A percentile compares a stretch with the other conserved stretches of the same genome.
phyloP scores from a whole-genome alignment of 257 asterid genomes.

The Paulownia fortunei region DNA sequence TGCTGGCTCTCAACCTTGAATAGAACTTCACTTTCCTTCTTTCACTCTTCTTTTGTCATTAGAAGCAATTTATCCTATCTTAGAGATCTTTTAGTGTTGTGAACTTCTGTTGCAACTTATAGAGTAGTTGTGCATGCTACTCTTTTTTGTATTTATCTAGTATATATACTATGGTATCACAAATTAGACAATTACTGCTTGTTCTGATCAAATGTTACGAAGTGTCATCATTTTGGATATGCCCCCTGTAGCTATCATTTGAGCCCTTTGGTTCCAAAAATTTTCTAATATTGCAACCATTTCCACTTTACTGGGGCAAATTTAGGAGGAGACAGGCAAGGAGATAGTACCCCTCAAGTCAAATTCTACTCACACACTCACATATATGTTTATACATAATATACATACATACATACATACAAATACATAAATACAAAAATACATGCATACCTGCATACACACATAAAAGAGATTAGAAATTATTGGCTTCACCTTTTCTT shows the following conservation, averaged over 20 bases:
- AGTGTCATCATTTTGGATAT: neutral
- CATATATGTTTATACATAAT: too few relatives aligned
- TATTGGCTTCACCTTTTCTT: too few relatives aligned
- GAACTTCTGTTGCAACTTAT: neutral
- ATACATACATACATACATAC: neutral
- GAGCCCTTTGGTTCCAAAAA: neutral
- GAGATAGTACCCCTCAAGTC: too few relatives aligned
- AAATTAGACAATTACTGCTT: too few relatives aligned
- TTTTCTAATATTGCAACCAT: neutral
- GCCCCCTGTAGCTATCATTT: neutral
- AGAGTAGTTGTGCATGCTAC: neutral
- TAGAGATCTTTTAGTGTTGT: neutral
- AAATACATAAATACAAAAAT: neutral
- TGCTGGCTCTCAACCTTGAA: neutral
- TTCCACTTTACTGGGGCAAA: too few relatives aligned
- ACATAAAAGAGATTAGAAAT: too few relatives aligned
- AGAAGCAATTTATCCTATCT: neutral
- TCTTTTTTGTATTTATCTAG: neutral
- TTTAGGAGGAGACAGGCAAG: too few relatives aligned
- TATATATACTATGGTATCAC: neutral
- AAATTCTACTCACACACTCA: too few relatives aligned
- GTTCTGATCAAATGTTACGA: neutral
- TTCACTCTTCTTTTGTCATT: neutral
- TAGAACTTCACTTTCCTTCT: neutral
- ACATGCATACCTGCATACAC: neutral